Percentiles rank a stretch among this genome's conserved stretches.
Conservation (phyloP, 176 grass and related monocot genomes). For the Musa itinerans region DNA sequence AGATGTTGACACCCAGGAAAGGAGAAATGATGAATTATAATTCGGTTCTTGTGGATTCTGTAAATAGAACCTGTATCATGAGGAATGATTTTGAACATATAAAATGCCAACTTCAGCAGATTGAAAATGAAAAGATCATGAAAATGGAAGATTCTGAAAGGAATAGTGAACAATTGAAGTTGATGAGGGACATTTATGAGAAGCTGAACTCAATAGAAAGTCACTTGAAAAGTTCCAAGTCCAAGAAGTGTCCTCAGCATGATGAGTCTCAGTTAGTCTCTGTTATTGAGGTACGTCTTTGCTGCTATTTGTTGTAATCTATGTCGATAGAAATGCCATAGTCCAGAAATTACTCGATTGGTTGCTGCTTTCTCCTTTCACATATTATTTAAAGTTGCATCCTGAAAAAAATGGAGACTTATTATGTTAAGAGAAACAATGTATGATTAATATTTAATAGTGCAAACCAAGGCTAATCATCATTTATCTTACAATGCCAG, state of each 20-base stretch:
- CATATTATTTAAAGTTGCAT: not conserved
- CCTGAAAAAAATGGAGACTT: not conserved
- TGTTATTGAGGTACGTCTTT: slow-evolving; percentile 65
- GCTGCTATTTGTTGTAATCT: not conserved
- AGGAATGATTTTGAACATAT: slow-evolving; percentile 41
- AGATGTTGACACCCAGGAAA: not conserved
- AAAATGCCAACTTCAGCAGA: slow-evolving; percentile 43
- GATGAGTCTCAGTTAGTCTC: slow-evolving; percentile 36
- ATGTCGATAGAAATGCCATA: not conserved
- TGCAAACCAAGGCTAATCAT: not conserved
- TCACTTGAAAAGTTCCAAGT: slow-evolving; percentile 34
- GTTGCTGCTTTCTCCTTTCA: not conserved
- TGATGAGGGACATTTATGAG: slow-evolving; percentile 67
- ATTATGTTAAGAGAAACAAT: not conserved
- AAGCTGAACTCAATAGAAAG: slow-evolving; percentile 60
- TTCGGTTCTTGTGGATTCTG: slow-evolving; percentile 14
- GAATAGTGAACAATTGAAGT: slow-evolving; percentile 60
- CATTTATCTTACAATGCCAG: not conserved
- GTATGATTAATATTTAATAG: not conserved
- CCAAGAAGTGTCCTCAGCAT: slow-evolving; percentile 34
- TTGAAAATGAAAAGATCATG: slow-evolving; percentile 52
- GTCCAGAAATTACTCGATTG: not conserved
- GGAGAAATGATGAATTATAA: slow-evolving; percentile 41
- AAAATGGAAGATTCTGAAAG: slow-evolving; percentile 28
- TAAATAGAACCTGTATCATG: slow-evolving; percentile 23